Base-by-base conservation (phyloP, 257 asterid genomes). In the Scutellaria baicalensis region DNA sequence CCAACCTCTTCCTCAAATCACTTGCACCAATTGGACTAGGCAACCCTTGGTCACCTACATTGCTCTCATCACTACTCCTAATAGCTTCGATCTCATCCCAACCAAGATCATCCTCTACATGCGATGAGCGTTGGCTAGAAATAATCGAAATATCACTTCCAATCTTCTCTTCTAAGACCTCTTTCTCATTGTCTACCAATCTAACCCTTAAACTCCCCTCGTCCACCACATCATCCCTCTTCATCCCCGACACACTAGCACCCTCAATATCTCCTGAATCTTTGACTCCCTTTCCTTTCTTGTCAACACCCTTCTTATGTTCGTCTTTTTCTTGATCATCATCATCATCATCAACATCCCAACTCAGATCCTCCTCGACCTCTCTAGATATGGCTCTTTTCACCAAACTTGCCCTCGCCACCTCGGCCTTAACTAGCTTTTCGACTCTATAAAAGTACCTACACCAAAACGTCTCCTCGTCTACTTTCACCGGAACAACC, bases 1-100 rank as follows among this genome's bases (percentile, higher is more conserved):
- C 79, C 79, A 80, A 59, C 52, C 77, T 69, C 82, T 82, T 85
- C 49, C 60, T 68, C 71, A 80, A 74, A 70, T 84, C 88, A 66
- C 59, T 50, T 14, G 52, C 71, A 20, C 31, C 68, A 54, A 42
- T 36, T 5, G 67, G 16, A 59, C 52, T 69, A 14, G 33, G 66
- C 44, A 78, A 73, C 35, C 59, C 69, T 11, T 62, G 67, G 11
- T 62, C 77, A 11, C 66, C 80, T 27, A 63, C 69, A 75, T 79
- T 85, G 61, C 71, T 71, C 83, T 81, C 93, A 54, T 86, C 91
- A 38, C 82, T 86, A 63, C 90, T 90, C 66, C 81, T 84, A 14
- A 85, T 74, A 64, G 84, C 93, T 77, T 90, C 98, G 60, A 93
- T 88, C 83, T 93, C 90, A 74, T 93, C 96, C 98, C 98, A 90